Percentiles rank a stretch among this genome's conserved stretches.
Conservation (phyloP, 371 early-diverging fungal species). For the Lichtheimia hyalospora region DNA sequence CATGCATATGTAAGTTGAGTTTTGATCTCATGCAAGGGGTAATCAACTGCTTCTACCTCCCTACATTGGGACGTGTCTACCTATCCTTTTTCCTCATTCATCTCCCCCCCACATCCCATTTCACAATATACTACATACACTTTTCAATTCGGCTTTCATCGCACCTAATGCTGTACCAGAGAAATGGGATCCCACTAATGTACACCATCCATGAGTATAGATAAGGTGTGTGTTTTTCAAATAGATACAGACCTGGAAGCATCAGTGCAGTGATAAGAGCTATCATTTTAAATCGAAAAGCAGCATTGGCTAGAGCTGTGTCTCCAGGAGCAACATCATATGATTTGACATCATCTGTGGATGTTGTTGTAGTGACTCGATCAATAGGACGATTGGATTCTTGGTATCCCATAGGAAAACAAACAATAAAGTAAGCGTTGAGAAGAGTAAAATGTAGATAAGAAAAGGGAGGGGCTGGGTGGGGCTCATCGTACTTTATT, state of each 20-base stretch:
- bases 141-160: constrained; percentile 24
- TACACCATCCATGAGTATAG: too few species aligned
- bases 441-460: too few species aligned
- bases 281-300: constrained; percentile 20
- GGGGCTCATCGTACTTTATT: too few species aligned
- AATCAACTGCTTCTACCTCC: too few species aligned
- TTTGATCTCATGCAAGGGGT: too few species aligned
- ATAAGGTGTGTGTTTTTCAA: not conserved
- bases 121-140: constrained; percentile 10
- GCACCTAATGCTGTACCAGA: constrained; percentile 29
- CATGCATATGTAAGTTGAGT: too few species aligned
- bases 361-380: too few species aligned
- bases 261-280: constrained; percentile 26
- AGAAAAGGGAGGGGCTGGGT: too few species aligned
- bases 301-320: constrained; percentile 21
- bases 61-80: not conserved
- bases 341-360: too few species aligned
- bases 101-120: not conserved
- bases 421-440: too few species aligned
- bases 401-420: too few species aligned
- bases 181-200: constrained; percentile 40
- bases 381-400: too few species aligned
- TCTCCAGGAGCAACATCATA: constrained; percentile 4
- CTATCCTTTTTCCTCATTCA: not conserved
- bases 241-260: not conserved